Evolutionary conservation across 2,329 filamentous ascomycete species (phyloP), one percentile per base, ranked within the genome.

Genomic region (Aspergillus viridinutans): DNA sequence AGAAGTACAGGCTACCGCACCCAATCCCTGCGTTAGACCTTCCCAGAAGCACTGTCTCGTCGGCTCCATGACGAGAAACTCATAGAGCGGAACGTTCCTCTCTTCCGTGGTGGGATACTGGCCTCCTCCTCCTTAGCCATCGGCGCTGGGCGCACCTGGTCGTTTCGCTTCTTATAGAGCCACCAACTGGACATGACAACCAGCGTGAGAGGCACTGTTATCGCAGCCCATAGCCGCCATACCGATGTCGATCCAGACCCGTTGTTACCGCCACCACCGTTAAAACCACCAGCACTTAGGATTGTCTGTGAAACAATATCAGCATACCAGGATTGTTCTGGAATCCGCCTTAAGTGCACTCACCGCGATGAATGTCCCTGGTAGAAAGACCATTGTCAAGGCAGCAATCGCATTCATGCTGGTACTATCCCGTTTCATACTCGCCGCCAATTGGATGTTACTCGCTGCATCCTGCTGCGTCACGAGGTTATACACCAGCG

Each of bases 331-430:
- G 6, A 43, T 43, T n/a, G n/a, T n/a, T n/a, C n/a, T n/a, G n/a
- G 12, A 35, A 6, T 17, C 32, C 2, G 12, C 4, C 29, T 10
- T n/a, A 21, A 4, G n/a, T 7, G 20, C 7, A 50, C 52, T 35
- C 23, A 55, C 53, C 10, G 63, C 63, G 9, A 56, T 55, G 50
- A 66, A 66, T 8, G 66, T 64, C 4, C 62, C 64, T 0, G 64
- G 66, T 12, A 69, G 29, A 51, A 73, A 73, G 0, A 68, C 56
- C 69, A 73, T 70, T 3, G 71, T 73, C 53, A 73, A 29, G 3
- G 58, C 56, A 0, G 71, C 68, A 43, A 74, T 73, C 1, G 61
- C 61, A 23, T 65, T 69, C 71, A 72, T 72, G 32, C 59, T 65
- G 0, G 65, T 66, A 45, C 67, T 69, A 28, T 72, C 67, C 28